phyloP scores from a whole-genome alignment of 768 basidiomycete species.

The Psilocybe cubensis region DNA sequence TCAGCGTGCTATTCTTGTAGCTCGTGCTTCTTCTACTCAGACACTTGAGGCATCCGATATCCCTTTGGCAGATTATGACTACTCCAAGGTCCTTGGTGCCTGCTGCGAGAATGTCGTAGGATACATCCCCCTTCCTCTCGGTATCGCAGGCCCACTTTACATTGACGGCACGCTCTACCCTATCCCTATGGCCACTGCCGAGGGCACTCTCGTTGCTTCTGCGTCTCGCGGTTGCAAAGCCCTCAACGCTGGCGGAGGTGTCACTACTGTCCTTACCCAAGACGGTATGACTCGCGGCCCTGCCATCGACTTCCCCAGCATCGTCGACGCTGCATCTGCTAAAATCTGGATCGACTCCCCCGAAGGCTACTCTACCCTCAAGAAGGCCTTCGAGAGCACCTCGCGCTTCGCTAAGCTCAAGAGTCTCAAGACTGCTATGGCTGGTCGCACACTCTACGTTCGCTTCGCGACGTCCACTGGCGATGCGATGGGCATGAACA shows the following conservation, averaged over 20 bases:
- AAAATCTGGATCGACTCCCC: neutral
- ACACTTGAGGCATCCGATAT: neutral
- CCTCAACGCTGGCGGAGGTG: neutral
- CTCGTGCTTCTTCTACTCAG: neutral
- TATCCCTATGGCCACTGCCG: neutral
- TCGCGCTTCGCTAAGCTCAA: neutral
- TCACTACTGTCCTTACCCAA: neutral
- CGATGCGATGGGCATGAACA: neutral
- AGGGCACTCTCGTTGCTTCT: neutral
- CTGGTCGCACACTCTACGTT: neutral
- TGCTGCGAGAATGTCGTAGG: neutral
- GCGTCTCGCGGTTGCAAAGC: neutral
- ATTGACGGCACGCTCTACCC: neutral
- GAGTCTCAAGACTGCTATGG: neutral
- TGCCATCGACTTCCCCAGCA: neutral
- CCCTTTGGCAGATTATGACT: neutral
- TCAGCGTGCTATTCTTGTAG: neutral
- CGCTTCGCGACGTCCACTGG: neutral
- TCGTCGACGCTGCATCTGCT: neutral
- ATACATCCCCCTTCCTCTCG: neutral
- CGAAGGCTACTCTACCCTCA: neutral
- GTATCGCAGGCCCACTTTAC: neutral
- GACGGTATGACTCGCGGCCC: neutral
- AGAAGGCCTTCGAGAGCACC: neutral
- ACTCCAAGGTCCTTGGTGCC: neutral